Conservation (phyloP, 2,329 filamentous ascomycete species). For the Aspergillus phoenicis region DNA sequence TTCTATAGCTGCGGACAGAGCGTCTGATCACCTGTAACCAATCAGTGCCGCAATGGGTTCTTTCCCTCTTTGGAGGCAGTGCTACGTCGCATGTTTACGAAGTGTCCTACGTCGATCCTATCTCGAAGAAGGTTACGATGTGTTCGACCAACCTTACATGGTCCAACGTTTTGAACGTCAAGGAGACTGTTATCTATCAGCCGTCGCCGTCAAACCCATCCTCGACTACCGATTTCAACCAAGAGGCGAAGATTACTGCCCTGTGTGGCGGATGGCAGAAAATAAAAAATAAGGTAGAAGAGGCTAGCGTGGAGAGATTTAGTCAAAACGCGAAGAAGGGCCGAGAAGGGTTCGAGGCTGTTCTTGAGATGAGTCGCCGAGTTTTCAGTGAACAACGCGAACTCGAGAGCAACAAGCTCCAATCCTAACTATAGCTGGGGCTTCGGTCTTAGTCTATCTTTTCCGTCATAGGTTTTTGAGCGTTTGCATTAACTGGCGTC, state of each 20-base stretch:
- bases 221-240: constrained; percentile 75
- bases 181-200: constrained; percentile 87
- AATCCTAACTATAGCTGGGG: not conserved
- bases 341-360: constrained; percentile 90
- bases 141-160: constrained; percentile 93
- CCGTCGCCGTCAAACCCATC: constrained; percentile 56
- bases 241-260: constrained; percentile 90
- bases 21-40: constrained; percentile 60
- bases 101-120: constrained; percentile 89
- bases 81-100: constrained; percentile 91
- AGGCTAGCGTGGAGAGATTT: constrained; percentile 84
- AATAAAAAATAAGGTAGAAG: constrained; percentile 94
- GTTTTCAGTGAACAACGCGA: constrained; percentile 90
- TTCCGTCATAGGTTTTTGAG: not conserved
- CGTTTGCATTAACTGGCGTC: constrained; percentile 10
- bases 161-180: constrained; percentile 85
- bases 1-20: constrained; percentile 66
- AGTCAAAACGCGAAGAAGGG: constrained; percentile 88
- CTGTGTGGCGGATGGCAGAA: constrained; percentile 96
- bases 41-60: constrained; percentile 59
- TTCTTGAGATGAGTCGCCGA: constrained; percentile 87
- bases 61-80: constrained; percentile 73
- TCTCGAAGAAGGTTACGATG: constrained; percentile 87
- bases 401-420: constrained; percentile 50
- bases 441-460: not conserved